phyloP scores from a whole-genome alignment of 345 rosid genomes.

The Psidium guajava region DNA sequence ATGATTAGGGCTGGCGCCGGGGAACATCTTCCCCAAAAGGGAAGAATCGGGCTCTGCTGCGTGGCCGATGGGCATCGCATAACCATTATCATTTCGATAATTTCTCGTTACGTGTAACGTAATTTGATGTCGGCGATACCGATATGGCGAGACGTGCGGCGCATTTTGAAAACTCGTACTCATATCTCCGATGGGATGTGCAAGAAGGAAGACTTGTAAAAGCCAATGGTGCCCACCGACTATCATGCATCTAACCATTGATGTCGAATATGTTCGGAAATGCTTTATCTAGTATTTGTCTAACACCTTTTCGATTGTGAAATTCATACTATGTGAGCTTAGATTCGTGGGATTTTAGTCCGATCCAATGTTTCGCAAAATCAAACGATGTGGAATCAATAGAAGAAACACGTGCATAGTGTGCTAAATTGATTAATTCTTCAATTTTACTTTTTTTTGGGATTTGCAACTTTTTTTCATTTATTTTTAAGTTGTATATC shows the following conservation, averaged over 20 bases:
- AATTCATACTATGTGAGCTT: too few species aligned
- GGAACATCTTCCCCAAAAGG: fast-evolving
- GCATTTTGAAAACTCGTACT: not conserved
- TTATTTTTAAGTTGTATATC: too few species aligned
- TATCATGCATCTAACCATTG: not conserved
- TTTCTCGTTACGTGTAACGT: not conserved
- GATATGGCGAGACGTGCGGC: fast-evolving
- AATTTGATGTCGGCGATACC: not conserved
- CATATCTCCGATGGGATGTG: not conserved
- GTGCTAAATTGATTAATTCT: too few species aligned
- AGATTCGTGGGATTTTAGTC: too few species aligned
- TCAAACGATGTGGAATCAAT: too few species aligned
- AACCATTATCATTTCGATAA: not conserved
- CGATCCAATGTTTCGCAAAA: too few species aligned
- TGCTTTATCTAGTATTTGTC: not conserved
- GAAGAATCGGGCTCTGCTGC: not conserved
- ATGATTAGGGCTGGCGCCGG: not conserved
- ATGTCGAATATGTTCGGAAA: not conserved
- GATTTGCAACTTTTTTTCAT: too few species aligned
- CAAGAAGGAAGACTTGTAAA: not conserved
- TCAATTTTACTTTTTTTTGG: too few species aligned
- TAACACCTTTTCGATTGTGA: too few species aligned
- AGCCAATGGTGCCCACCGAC: not conserved
- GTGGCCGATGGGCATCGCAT: fast-evolving
- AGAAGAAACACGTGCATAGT: too few species aligned